phyloP scores from a whole-genome alignment of 2,329 filamentous ascomycete genomes.

The Camptophora hylomeconis region DNA sequence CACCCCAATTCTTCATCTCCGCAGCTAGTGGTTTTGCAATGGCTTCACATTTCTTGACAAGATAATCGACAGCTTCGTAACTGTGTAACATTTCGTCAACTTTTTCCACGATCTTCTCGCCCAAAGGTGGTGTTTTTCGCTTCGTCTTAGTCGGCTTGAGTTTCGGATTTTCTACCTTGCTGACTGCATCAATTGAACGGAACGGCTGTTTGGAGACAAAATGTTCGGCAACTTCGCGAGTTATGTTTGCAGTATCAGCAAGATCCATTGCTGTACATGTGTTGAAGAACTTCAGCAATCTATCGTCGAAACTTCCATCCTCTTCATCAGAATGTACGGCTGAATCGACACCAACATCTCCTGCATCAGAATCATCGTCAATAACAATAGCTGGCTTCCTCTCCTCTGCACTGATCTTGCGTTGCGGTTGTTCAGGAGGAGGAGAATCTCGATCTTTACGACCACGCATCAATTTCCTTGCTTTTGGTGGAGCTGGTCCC shows the following conservation, averaged over 20 bases:
- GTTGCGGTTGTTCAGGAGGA: constrained; percentile 7
- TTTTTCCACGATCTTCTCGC: constrained; percentile 54
- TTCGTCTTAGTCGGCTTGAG: constrained; percentile 40
- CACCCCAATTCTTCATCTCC: constrained; percentile 56
- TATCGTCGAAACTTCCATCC: constrained; percentile 30
- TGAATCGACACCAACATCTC: constrained; percentile 20
- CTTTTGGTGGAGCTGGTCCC: constrained; percentile 18
- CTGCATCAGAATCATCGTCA: constrained; percentile 34
- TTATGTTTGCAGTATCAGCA: constrained; percentile 66
- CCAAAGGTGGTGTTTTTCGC: constrained; percentile 42
- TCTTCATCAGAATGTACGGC: constrained; percentile 29
- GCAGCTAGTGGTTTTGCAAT: constrained; percentile 54
- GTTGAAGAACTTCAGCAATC: constrained; percentile 72
- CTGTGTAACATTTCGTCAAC: constrained; percentile 62
- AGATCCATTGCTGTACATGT: constrained; percentile 62
- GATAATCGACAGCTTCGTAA: constrained; percentile 69
- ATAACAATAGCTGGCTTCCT: constrained; percentile 14
- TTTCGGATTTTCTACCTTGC: constrained; percentile 44
- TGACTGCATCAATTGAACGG: constrained; percentile 48
- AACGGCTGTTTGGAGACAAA: constrained; percentile 70
- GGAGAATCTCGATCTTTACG: constrained; percentile 26
- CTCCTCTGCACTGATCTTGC: constrained; percentile 2
- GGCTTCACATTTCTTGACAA: constrained; percentile 63
- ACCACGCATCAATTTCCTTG: constrained; percentile 37
- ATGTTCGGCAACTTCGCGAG: constrained; percentile 53